Evolutionary conservation across 345 rosid species (phyloP).

Genomic region (Corchorus capsularis): DNA sequence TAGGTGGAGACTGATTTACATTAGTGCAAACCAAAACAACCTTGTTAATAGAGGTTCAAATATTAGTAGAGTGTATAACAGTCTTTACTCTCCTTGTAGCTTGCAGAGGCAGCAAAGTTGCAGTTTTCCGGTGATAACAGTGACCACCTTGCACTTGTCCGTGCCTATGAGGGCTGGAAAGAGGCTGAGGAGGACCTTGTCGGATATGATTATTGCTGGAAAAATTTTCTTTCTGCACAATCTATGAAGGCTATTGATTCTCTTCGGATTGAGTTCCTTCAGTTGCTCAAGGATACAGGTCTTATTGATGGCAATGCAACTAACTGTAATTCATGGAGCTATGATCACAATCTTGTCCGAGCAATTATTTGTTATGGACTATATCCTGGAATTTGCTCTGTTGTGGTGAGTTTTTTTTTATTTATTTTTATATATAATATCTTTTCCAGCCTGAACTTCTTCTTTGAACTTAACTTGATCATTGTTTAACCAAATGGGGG

Average conservation of each 20-base stretch:
- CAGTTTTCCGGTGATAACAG: conserved; percentile 81
- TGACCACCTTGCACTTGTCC: conserved; percentile 87
- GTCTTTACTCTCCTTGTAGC: conserved; percentile 42
- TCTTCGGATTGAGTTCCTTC: conserved; percentile 78
- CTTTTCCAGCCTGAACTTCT: background rate
- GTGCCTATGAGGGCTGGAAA: conserved; percentile 88
- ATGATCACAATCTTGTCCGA: conserved; percentile 61
- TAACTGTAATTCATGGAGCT: conserved; percentile 53
- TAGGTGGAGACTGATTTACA: background rate
- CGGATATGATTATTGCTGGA: conserved; percentile 91
- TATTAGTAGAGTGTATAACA: background rate
- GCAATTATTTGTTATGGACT: conserved; percentile 89
- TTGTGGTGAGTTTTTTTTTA: conserved; percentile 70
- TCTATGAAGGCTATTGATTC: conserved; percentile 91
- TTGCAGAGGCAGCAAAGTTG: conserved; percentile 85
- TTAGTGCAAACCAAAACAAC: conserved; percentile 5
- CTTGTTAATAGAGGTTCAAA: background rate
- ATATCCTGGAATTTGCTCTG: conserved; percentile 84
- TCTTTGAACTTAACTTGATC: background rate
- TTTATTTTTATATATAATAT: too few species aligned
- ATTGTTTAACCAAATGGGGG: background rate
- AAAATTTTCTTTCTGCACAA: conserved; percentile 77
- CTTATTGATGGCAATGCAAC: conserved; percentile 59
- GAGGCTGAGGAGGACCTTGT: conserved; percentile 70
- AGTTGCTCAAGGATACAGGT: conserved; percentile 76